Conservation (phyloP, 306 rosid genomes). For the Arachis hypogaea region DNA sequence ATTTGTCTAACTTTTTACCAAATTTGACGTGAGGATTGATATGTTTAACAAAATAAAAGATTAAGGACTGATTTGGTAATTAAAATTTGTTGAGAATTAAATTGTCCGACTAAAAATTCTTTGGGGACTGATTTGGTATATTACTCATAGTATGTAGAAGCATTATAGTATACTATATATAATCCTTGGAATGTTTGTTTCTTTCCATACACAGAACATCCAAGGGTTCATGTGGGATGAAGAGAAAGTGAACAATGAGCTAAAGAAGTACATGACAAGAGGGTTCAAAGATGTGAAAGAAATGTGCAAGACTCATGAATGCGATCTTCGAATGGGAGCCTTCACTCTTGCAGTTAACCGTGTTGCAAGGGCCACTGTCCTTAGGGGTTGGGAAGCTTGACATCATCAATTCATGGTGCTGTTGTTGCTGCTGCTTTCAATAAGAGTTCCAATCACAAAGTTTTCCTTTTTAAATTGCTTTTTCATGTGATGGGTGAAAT, state of each 20-base stretch:
- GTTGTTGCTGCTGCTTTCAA: slow-evolving; percentile 24
- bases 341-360: slow-evolving; percentile 86
- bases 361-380: slow-evolving; percentile 84
- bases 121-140: no score
- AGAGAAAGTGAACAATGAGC: slow-evolving; percentile 78
- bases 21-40: no score
- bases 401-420: not conserved
- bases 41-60: no score
- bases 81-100: no score
- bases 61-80: no score
- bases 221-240: slow-evolving; percentile 99
- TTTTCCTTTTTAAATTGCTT: slow-evolving; percentile 4
- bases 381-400: slow-evolving; percentile 98
- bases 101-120: no score
- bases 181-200: slow-evolving; percentile 11
- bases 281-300: slow-evolving; percentile 90
- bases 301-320: slow-evolving; percentile 78
- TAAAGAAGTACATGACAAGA: slow-evolving; percentile 68
- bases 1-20: no score
- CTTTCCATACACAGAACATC: slow-evolving; percentile 65
- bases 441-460: slow-evolving; percentile 38
- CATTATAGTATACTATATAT: not conserved
- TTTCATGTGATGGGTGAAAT: slow-evolving; percentile 35
- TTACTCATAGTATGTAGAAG: no score
- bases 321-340: slow-evolving; percentile 96